Evolutionary conservation across 257 asterid genomes (phyloP).

Genomic region (Solanum virginianum): DNA sequence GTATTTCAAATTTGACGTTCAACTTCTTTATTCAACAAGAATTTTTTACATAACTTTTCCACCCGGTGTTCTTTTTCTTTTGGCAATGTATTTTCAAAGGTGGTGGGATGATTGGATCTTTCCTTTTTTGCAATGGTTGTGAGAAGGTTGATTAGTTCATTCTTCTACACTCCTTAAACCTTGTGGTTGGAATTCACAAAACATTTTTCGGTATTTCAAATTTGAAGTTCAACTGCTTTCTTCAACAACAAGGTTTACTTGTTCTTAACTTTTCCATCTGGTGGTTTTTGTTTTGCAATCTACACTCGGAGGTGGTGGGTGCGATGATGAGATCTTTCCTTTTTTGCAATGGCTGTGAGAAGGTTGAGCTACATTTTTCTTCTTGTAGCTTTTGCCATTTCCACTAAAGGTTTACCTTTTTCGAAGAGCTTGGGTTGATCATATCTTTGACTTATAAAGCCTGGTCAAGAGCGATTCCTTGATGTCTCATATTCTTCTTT

Average conservation of each 20-base stretch:
- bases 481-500: background rate
- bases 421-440: background rate
- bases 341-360: background rate
- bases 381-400: background rate
- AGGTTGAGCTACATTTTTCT: background rate
- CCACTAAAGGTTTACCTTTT: background rate
- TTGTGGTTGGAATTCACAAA: background rate
- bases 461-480: background rate
- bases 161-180: background rate
- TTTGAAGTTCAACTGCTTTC: background rate
- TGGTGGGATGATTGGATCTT: no score
- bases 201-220: background rate
- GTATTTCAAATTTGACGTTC: background rate
- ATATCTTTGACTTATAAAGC: background rate
- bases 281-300: background rate
- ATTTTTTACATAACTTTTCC: background rate
- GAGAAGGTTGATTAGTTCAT: background rate
- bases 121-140: background rate
- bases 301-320: background rate
- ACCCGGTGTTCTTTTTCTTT: background rate
- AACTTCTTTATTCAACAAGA: background rate
- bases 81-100: background rate
- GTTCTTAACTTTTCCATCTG: background rate
- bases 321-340: background rate
- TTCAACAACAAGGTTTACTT: background rate